phyloP scores from a whole-genome alignment of 345 rosid species.

The Erysimum cheiranthoides region DNA sequence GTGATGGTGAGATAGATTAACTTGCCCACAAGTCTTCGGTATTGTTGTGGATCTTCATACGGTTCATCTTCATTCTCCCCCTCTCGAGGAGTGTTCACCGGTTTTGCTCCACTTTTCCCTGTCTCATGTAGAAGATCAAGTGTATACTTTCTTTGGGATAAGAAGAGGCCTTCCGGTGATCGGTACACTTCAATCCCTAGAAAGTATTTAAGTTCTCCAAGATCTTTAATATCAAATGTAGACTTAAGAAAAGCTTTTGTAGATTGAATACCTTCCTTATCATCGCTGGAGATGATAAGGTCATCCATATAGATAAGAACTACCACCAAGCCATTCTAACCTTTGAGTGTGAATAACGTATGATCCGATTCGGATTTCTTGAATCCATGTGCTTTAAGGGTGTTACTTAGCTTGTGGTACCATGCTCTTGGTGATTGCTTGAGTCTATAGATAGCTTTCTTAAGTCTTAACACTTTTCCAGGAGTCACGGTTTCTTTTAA shows the following conservation, averaged over 20 bases:
- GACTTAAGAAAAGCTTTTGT: not conserved
- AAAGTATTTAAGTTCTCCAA: not conserved
- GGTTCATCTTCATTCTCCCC: not conserved
- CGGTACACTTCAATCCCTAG: not conserved
- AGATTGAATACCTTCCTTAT: not conserved
- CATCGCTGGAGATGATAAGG: too few relatives aligned
- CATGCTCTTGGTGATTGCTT: not conserved
- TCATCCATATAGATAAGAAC: too few relatives aligned
- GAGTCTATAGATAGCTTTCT: not conserved
- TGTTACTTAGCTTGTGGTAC: not conserved
- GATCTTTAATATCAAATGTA: not conserved
- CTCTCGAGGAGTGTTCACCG: not conserved
- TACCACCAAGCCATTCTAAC: too few relatives aligned
- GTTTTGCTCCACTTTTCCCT: not conserved
- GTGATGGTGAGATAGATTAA: too few relatives aligned
- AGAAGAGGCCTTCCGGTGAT: not conserved
- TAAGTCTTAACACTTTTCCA: not conserved
- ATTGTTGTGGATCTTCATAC: too few relatives aligned
- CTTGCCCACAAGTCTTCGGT: too few relatives aligned
- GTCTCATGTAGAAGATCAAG: not conserved
- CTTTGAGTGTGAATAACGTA: too few relatives aligned
- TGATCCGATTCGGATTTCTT: not conserved
- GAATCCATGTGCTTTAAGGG: accelerated
- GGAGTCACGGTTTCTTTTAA: not conserved
- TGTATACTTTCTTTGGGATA: not conserved